These are phyloP conservation scores for Yamadazyma kanchanaburiensis DNA, from an alignment of 1,139 yeast species.

Conservation along the genomic window DNA sequence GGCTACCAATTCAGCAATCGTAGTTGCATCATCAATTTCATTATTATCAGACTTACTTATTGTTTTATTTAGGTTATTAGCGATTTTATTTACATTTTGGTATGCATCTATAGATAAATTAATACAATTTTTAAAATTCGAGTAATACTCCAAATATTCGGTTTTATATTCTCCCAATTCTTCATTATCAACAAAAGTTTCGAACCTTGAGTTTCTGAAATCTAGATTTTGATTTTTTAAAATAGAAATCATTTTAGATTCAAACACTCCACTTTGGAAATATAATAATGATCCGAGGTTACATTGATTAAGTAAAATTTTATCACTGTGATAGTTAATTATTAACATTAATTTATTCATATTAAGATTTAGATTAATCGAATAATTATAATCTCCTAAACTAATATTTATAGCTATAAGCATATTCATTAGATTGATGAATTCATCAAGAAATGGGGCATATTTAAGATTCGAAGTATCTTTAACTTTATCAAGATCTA, in stretches of 20 bases:
- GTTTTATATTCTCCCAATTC: conserved; percentile 29
- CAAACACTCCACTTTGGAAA: conserved; percentile 66
- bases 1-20: conserved; percentile 60
- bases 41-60: conserved; percentile 31
- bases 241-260: conserved; percentile 38
- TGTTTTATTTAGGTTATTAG: conserved; percentile 22
- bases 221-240: conserved; percentile 10
- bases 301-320: conserved; percentile 62
- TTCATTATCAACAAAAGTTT: conserved; percentile 17
- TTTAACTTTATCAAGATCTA: conserved; percentile 4
- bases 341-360: conserved; percentile 72
- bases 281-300: conserved; percentile 72
- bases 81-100: conserved; percentile 52
- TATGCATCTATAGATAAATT: conserved; percentile 44
- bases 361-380: conserved; percentile 60
- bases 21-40: conserved; percentile 23
- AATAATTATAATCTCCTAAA: conserved; percentile 62
- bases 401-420: conserved; percentile 65
- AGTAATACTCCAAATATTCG: conserved; percentile 14
- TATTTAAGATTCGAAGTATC: conserved; percentile 26
- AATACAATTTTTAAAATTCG: conserved; percentile 14
- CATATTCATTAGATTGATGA: conserved; percentile 70
- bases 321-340: conserved; percentile 67
- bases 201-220: conserved; percentile 1
- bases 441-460: conserved; percentile 58